Evolutionary conservation across 495 filamentous ascomycete species (phyloP).

Genomic region (Annulohypoxylon stygium): DNA sequence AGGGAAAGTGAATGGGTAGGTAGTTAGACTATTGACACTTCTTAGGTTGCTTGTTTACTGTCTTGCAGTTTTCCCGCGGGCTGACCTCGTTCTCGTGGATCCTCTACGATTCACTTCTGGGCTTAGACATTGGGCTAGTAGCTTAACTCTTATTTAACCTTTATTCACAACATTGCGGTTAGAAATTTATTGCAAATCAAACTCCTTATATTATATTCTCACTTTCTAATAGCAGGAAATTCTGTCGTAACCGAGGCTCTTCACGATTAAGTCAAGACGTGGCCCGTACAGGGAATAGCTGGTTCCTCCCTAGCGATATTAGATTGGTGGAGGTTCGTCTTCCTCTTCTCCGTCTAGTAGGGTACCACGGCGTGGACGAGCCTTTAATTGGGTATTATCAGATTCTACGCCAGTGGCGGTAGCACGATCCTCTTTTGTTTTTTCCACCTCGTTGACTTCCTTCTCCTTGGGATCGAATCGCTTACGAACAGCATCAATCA

Average conservation of each 20-base stretch:
- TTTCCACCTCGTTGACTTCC: slow-evolving; percentile 40
- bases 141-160: background rate
- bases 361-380: slow-evolving; percentile 45
- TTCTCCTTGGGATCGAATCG: slow-evolving; percentile 76
- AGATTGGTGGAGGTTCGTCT: slow-evolving; percentile 50
- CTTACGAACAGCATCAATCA: slow-evolving; percentile 92
- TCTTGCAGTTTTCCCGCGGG: too few species aligned
- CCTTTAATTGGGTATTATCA: slow-evolving; percentile 29
- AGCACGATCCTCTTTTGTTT: slow-evolving; percentile 28
- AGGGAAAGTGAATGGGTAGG: too few species aligned
- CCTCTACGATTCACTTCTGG: too few species aligned
- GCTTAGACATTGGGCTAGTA: too few species aligned
- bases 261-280: background rate
- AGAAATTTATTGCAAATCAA: background rate
- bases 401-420: slow-evolving; percentile 30
- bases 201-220: slow-evolving; percentile 1
- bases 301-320: slow-evolving; percentile 9
- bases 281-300: background rate
- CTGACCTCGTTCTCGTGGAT: too few species aligned
- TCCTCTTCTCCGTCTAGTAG: slow-evolving; percentile 51
- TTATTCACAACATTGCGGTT: background rate
- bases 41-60: too few species aligned
- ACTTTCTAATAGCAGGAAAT: background rate
- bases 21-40: too few species aligned
- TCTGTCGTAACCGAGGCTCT: background rate